phyloP scores from a whole-genome alignment of 139 green algal genomes.

The Auxenochlorella pyrenoidosa region DNA sequence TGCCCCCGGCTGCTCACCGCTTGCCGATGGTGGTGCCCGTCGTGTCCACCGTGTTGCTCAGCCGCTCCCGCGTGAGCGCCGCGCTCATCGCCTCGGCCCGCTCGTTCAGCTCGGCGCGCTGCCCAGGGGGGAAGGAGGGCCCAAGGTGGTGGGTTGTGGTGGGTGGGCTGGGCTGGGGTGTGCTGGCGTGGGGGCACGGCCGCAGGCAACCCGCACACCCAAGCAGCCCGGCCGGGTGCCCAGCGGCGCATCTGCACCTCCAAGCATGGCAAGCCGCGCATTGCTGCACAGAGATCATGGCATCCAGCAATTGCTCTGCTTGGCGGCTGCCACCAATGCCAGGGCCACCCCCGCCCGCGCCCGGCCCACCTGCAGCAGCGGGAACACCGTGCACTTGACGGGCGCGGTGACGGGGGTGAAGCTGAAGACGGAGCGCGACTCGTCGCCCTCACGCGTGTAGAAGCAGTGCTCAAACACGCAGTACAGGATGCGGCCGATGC shows the following conservation, averaged over 20 bases:
- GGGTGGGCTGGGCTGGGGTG: neutral
- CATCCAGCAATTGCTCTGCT: too few relatives aligned
- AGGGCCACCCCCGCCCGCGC: too few relatives aligned
- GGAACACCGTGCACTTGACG: constrained; percentile 97
- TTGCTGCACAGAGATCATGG: too few relatives aligned
- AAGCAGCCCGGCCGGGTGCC: too few relatives aligned
- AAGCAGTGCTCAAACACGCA: constrained; percentile 98
- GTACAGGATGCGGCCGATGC: constrained; percentile 99
- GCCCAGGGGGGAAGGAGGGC: constrained; percentile 44
- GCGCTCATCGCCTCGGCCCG: constrained; percentile 61
- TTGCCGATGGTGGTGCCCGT: constrained; percentile 92
- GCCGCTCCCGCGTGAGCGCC: constrained; percentile 63
- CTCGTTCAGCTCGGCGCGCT: constrained; percentile 75
- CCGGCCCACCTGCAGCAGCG: constrained; percentile 74
- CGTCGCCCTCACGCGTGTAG: constrained; percentile 84
- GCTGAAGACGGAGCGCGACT: constrained; percentile 75
- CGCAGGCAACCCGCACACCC: too few relatives aligned
- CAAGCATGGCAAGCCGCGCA: too few relatives aligned
- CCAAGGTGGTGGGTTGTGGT: too few relatives aligned
- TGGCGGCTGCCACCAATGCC: neutral
- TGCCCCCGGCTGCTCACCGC: constrained; percentile 39
- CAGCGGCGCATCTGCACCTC: too few relatives aligned
- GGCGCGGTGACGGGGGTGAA: constrained; percentile 95
- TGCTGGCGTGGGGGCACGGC: too few relatives aligned
- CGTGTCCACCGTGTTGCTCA: constrained; percentile 93